Conservation (phyloP, 495 filamentous ascomycete genomes). For the Venustampulla echinocandica region DNA sequence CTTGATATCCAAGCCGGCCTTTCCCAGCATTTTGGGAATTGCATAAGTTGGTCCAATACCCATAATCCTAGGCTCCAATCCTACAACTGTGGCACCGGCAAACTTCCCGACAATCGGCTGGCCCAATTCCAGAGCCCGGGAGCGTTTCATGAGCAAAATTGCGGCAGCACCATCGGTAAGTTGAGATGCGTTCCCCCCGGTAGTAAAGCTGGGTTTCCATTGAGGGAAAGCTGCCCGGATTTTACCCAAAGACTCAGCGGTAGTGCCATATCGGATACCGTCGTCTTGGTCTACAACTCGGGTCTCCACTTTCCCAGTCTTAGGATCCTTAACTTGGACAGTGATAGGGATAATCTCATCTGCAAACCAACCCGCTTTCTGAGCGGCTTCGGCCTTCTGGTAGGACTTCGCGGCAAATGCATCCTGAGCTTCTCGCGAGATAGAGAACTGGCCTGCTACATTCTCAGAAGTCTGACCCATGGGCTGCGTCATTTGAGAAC, state of each 20-base stretch:
- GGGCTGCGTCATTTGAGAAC: constrained; percentile 73
- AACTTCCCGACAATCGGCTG: constrained; percentile 93
- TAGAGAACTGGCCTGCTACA: constrained; percentile 79
- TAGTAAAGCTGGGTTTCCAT: constrained; percentile 68
- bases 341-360: constrained; percentile 90
- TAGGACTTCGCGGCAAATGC: constrained; percentile 76
- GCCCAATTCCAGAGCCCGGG: constrained; percentile 71
- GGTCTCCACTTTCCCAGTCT: constrained; percentile 65
- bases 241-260: constrained; percentile 68
- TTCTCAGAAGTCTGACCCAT: constrained; percentile 99
- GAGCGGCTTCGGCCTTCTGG: constrained; percentile 74
- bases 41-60: constrained; percentile 89
- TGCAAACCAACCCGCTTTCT: constrained; percentile 86
- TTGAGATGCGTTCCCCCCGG: constrained; percentile 88
- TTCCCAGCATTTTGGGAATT: constrained; percentile 83
- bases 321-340: constrained; percentile 68
- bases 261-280: constrained; percentile 82
- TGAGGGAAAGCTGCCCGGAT: constrained; percentile 79
- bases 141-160: constrained; percentile 87
- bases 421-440: constrained; percentile 73
- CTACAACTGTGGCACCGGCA: constrained; percentile 80
- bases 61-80: constrained; percentile 89
- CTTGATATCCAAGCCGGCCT: constrained; percentile 62
- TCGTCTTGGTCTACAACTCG: constrained; percentile 77
- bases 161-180: constrained; percentile 91